A percentile compares a stretch with the other conserved stretches of the same genome.
These are phyloP conservation scores for Stentor coeruleus DNA, from an alignment of 73 alveolate species.

Conservation along the genomic window DNA sequence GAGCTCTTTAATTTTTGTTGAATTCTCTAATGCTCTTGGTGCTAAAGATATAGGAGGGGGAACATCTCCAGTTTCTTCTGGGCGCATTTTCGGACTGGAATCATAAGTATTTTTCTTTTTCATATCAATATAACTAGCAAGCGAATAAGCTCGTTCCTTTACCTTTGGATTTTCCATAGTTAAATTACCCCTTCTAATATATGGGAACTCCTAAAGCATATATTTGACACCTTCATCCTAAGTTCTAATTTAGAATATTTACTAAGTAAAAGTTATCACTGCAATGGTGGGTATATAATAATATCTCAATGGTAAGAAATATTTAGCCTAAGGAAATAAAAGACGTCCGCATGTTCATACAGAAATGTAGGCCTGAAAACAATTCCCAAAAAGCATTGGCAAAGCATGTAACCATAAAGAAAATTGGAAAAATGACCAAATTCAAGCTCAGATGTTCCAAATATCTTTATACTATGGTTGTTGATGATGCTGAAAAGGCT, in stretches of 20 bases:
- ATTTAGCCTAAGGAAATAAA: conserved; percentile 18
- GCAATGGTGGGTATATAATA: too few species aligned
- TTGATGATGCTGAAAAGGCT: conserved; percentile 53
- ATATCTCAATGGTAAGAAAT: conserved; percentile 26
- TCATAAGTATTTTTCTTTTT: background rate
- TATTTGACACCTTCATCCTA: too few species aligned
- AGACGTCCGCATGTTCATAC: conserved; percentile 24
- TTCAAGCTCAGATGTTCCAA: conserved; percentile 55
- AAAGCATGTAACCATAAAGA: conserved; percentile 31
- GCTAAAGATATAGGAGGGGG: conserved; percentile 22
- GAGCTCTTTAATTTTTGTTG: background rate
- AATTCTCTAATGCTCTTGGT: background rate
- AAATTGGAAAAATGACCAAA: conserved; percentile 37
- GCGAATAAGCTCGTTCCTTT: background rate
- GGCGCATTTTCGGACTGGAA: conserved; percentile 23
- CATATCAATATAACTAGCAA: background rate
- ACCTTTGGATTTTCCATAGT: background rate
- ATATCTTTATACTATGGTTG: conserved; percentile 49
- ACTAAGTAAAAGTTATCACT: too few species aligned
- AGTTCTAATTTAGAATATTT: too few species aligned
- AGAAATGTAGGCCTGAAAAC: conserved; percentile 27
- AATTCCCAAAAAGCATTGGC: conserved; percentile 17
- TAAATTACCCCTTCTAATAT: too few species aligned
- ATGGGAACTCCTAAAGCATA: too few species aligned
- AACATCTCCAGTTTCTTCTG: background rate